phyloP scores from a whole-genome alignment of 495 filamentous ascomycete species.

The Penicillium lividum region DNA sequence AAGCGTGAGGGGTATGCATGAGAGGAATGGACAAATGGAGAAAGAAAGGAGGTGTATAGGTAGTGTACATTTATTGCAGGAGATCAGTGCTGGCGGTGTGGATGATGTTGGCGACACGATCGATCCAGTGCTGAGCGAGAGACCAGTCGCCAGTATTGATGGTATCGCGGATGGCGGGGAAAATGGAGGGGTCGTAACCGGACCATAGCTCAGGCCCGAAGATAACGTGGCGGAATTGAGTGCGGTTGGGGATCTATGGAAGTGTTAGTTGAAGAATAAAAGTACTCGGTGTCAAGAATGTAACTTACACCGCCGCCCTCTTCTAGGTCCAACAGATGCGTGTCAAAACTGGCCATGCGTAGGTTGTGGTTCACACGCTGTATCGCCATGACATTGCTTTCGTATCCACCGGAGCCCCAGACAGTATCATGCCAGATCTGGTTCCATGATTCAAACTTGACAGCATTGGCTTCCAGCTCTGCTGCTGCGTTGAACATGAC shows the following conservation, averaged over 20 bases:
- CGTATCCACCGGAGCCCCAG: conserved; percentile 65
- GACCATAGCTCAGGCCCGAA: conserved; percentile 83
- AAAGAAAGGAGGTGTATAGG: conserved; percentile 3
- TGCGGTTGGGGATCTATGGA: conserved; percentile 74
- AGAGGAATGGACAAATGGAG: conserved; percentile 7
- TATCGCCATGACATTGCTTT: conserved; percentile 62
- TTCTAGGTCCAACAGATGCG: conserved; percentile 73
- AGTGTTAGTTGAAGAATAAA: conserved; percentile 14
- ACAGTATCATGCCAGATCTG: conserved; percentile 68
- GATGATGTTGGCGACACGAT: conserved; percentile 71
- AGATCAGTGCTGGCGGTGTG: conserved; percentile 64
- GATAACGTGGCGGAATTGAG: conserved; percentile 92
- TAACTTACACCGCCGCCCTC: conserved; percentile 65
- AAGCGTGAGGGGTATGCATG: conserved; percentile 15
- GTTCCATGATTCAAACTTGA: conserved; percentile 72
- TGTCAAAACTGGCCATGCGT: conserved; percentile 78
- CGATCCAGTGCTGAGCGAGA: conserved; percentile 66
- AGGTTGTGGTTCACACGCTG: conserved; percentile 68
- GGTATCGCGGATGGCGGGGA: conserved; percentile 84
- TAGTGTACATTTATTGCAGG: conserved; percentile 30
- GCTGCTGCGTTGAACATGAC: conserved; percentile 61
- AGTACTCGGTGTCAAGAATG: neutral
- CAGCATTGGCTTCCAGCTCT: conserved; percentile 58
- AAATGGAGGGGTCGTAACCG: conserved; percentile 71
- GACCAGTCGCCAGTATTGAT: conserved; percentile 71